phyloP scores from a whole-genome alignment of 768 basidiomycete species.

The Flagelloscypha sp. region DNA sequence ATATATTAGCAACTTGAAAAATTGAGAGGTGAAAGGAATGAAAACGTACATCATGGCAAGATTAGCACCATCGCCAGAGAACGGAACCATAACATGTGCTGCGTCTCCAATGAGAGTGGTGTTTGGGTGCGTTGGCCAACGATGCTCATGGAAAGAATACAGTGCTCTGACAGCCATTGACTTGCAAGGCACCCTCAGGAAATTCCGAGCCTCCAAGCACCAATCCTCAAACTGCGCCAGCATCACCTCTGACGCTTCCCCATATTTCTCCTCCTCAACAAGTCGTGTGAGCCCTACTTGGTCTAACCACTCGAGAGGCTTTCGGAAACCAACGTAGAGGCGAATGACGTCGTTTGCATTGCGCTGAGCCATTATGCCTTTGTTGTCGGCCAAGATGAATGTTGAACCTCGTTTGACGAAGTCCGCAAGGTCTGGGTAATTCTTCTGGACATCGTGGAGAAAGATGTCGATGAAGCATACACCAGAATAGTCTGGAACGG shows the following conservation, averaged over 20 bases:
- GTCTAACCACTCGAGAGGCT: constrained; percentile 9
- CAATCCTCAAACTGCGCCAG: constrained; percentile 8
- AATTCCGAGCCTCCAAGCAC: constrained; percentile 5
- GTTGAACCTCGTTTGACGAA: constrained; percentile 21
- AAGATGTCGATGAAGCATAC: constrained; percentile 14
- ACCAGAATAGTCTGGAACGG: constrained; percentile 25
- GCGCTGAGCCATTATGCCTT: constrained; percentile 22
- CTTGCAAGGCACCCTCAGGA: constrained; percentile 8
- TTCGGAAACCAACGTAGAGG: constrained; percentile 14
- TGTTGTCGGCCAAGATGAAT: constrained; percentile 17
- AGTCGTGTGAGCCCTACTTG: too few species aligned
- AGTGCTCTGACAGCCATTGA: constrained; percentile 5
- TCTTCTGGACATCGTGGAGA: constrained; percentile 6
- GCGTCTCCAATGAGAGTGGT: constrained; percentile 23
- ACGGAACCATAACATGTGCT: constrained; percentile 29
- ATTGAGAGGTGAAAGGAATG: too few species aligned
- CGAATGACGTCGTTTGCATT: constrained; percentile 21
- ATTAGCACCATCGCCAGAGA: constrained; percentile 29
- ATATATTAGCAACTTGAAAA: too few species aligned
- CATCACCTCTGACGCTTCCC: background rate
- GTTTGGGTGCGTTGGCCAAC: too few species aligned
- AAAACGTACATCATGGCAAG: constrained; percentile 22
- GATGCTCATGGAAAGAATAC: constrained; percentile 9
- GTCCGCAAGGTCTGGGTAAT: constrained; percentile 16
- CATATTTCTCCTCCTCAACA: constrained; percentile 1